Evolutionary conservation across 2,329 filamentous ascomycete genomes (phyloP).

Genomic region (Ophiosphaerella narmari): DNA sequence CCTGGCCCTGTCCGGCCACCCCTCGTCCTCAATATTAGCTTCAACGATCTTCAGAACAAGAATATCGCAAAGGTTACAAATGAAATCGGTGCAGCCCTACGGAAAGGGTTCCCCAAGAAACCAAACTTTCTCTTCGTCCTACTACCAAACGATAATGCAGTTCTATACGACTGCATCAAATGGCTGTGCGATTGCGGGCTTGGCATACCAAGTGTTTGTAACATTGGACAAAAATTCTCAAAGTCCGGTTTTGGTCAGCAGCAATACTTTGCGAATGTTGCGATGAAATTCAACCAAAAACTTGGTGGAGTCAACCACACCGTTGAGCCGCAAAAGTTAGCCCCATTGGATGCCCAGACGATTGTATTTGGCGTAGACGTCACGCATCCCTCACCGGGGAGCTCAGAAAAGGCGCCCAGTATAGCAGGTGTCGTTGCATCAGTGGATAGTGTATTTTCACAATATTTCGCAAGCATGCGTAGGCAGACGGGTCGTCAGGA

Average conservation of each 20-base stretch:
- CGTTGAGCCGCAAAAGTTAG: slow-evolving; percentile 59
- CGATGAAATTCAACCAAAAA: slow-evolving; percentile 62
- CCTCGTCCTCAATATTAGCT: slow-evolving; percentile 8
- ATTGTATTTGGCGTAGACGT: slow-evolving; percentile 91
- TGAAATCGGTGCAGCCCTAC: slow-evolving; percentile 59
- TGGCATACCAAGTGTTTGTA: slow-evolving; percentile 70
- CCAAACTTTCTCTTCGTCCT: slow-evolving; percentile 39
- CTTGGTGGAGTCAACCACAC: slow-evolving; percentile 66
- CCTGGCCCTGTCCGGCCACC: slow-evolving; percentile 22
- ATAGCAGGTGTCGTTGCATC: slow-evolving; percentile 82
- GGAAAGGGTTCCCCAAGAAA: slow-evolving; percentile 49
- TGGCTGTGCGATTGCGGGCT: slow-evolving; percentile 66
- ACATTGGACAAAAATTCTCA: slow-evolving; percentile 61
- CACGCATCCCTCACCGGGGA: slow-evolving; percentile 78
- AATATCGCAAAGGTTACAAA: slow-evolving; percentile 58
- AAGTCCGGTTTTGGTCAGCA: slow-evolving; percentile 34
- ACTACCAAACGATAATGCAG: slow-evolving; percentile 35
- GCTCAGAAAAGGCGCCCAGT: slow-evolving; percentile 65
- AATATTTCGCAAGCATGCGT: slow-evolving; percentile 78
- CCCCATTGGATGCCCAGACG: slow-evolving; percentile 67
- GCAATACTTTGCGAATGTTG: slow-evolving; percentile 47
- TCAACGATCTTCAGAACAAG: slow-evolving; percentile 23
- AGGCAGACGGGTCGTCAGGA: slow-evolving; percentile 69
- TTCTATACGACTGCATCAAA: slow-evolving; percentile 62
- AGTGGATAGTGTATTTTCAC: slow-evolving; percentile 59